Conservation (phyloP, 257 asterid genomes). For the Solanum lycopersicoides region DNA sequence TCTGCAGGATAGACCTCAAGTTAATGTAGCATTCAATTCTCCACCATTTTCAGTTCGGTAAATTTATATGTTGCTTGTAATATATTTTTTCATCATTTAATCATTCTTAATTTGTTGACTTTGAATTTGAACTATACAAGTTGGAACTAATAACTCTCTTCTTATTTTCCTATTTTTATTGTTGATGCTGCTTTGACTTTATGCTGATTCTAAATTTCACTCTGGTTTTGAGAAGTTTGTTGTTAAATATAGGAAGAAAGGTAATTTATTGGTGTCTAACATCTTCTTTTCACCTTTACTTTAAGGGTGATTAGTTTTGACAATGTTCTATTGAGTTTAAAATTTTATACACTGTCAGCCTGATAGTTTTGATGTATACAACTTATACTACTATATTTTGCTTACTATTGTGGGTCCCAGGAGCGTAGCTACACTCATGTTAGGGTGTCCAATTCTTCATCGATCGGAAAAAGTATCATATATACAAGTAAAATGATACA, state of each 20-base stretch:
- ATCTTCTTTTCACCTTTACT: background rate
- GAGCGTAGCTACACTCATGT: background rate
- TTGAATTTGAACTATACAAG: background rate
- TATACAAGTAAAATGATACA: background rate
- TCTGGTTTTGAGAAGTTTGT: background rate
- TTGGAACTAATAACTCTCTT: background rate
- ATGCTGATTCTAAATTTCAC: background rate
- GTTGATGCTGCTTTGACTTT: background rate
- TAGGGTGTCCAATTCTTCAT: background rate
- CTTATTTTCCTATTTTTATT: background rate
- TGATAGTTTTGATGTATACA: background rate
- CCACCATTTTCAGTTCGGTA: background rate
- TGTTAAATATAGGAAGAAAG: background rate
- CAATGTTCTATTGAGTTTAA: background rate
- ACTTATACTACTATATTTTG: background rate
- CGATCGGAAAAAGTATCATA: too few species aligned
- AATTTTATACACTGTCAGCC: background rate
- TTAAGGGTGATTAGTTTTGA: background rate
- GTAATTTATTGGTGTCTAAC: background rate
- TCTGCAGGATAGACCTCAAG: background rate
- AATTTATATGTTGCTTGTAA: background rate
- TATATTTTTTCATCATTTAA: background rate
- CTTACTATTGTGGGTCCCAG: background rate
- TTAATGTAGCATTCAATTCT: background rate
- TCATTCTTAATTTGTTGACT: background rate